Percentiles rank a stretch among this genome's conserved stretches.
phyloP scores from a whole-genome alignment of 1,284 basidiomycete species.

The Acaromyces ingoldii region DNA sequence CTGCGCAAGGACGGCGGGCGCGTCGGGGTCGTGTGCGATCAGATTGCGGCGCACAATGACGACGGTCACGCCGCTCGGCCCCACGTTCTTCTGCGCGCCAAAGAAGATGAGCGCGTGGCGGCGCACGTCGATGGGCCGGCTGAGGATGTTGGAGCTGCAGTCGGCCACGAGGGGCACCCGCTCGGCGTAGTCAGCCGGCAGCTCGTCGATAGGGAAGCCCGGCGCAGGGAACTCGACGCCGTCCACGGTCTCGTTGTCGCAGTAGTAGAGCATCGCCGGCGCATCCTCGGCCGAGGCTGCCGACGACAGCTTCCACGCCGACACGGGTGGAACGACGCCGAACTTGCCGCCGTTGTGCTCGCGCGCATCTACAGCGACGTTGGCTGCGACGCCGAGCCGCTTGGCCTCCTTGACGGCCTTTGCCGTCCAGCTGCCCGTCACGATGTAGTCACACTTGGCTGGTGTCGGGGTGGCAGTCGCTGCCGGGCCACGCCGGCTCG shows the following conservation, averaged over 20 bases:
- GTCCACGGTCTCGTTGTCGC: constrained; percentile 98
- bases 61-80: constrained; percentile 87
- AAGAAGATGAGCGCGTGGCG: constrained; percentile 78
- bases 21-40: constrained; percentile 44
- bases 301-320: constrained; percentile 69
- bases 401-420: constrained; percentile 47
- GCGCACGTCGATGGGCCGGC: constrained; percentile 79
- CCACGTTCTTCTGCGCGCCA: constrained; percentile 98
- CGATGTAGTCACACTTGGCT: constrained; percentile 48
- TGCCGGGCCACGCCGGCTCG: constrained; percentile 34
- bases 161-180: constrained; percentile 82
- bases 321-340: constrained; percentile 71
- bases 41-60: constrained; percentile 89
- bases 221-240: constrained; percentile 80
- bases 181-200: constrained; percentile 58
- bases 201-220: constrained; percentile 78
- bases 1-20: no score
- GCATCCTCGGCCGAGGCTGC: constrained; percentile 49
- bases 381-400: constrained; percentile 34
- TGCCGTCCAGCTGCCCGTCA: constrained; percentile 45
- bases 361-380: constrained; percentile 33
- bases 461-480: no score
- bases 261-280: constrained; percentile 92
- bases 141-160: constrained; percentile 95
- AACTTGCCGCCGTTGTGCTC: constrained; percentile 54